phyloP scores from a whole-genome alignment of 176 grass and related monocot species.

The Metroxylon sagu region DNA sequence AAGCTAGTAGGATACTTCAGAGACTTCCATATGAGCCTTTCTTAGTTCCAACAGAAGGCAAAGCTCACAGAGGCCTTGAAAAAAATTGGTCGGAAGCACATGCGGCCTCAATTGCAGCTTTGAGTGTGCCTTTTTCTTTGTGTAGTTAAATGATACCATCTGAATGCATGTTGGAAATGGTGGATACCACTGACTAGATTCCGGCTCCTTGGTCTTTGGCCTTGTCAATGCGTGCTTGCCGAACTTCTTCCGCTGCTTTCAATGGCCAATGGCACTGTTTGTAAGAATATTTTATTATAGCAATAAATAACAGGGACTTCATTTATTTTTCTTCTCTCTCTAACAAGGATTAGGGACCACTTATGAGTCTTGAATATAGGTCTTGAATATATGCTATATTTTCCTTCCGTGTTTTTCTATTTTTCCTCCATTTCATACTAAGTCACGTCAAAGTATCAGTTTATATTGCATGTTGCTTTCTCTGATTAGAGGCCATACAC shows the following conservation, averaged over 20 bases:
- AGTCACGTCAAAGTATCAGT: too few species aligned
- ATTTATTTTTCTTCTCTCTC: too few species aligned
- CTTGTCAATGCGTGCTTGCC: neutral
- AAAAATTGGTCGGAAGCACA: neutral
- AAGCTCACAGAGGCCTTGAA: neutral
- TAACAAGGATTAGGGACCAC: too few species aligned
- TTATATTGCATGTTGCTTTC: too few species aligned
- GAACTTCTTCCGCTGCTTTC: neutral
- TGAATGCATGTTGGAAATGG: slow-evolving; percentile 2
- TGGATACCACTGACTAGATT: slow-evolving; percentile 1
- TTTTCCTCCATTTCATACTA: too few species aligned
- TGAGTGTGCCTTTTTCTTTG: neutral
- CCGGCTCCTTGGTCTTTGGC: slow-evolving; percentile 1
- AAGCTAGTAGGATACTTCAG: neutral
- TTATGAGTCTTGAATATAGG: too few species aligned
- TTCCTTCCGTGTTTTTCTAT: too few species aligned
- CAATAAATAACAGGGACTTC: too few species aligned
- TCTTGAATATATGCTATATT: too few species aligned
- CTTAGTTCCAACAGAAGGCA: neutral
- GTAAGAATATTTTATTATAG: too few species aligned
- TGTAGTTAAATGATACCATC: neutral
- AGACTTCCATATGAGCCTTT: neutral
- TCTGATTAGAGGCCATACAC: too few species aligned
- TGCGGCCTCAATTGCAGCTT: neutral
- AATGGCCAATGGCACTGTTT: neutral